Base-by-base conservation (phyloP, 1,284 basidiomycete genomes). In the Neonothopanus nambi region DNA sequence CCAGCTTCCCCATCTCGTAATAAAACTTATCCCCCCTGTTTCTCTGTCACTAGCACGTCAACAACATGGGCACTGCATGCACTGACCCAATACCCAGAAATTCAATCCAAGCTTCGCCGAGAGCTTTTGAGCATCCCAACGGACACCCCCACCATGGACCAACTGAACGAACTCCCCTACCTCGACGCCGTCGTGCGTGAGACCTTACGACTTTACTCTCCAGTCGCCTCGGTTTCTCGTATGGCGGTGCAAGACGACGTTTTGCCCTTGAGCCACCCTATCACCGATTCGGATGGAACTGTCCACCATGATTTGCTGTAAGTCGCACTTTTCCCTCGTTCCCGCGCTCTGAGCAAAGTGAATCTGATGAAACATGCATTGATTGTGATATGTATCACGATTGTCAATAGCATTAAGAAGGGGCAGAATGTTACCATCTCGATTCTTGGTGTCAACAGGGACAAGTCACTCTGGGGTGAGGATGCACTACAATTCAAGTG, bases 101-200 rank as follows among this genome's bases (percentile, higher is more conserved):
- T 83, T 0, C 91, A 95, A 65, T 66, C 62, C 9, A 83, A 81
- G 58, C 78, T 95, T 1, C 82, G 91, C 1, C 73, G 79, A 1
- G 93, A 96, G 64, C 71, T 90, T 0, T 59, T 74, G 5, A 63
- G 68, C 0, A 62, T 84, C 7, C 62, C 68, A 2, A 76, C 74
- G 0, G 80, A 85, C 15, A 74, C 64, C 3, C 81, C 81, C 0
- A 75, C 79, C 0, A 82, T 84, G 79, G 85, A 86, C 12, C 75
- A 83, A 44, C 71, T 87, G 15, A 77, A 78, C 54, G 66, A 72
- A 1, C 70, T 87, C 13, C 77, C 79, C 1, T 87, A 85, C 60
- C 80, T 87, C 13, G 85, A 87, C 57, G 69, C 71, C 20, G 84
- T 91, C 15, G 74, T 89, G 2, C 79, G 84, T 26, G 92, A 95